Evolutionary conservation across 345 rosid genomes (phyloP).

Genomic region (Citrus sp.): DNA sequence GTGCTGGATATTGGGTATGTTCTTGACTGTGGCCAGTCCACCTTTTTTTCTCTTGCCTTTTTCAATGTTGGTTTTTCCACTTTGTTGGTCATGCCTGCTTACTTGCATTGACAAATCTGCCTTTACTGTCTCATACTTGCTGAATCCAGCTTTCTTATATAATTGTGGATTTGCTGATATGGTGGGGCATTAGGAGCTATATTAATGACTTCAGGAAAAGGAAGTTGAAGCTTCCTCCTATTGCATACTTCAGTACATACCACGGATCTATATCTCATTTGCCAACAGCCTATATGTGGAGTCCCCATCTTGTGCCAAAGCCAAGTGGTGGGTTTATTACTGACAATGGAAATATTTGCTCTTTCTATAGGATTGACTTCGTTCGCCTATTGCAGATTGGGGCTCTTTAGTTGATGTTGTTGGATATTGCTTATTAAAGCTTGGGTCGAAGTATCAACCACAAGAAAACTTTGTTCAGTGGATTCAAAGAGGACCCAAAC

Average conservation of each 20-base stretch:
- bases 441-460: conserved; percentile 78
- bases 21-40: background rate
- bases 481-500: conserved; percentile 74
- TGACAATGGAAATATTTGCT: conserved; percentile 1
- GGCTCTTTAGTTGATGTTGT: conserved; percentile 90
- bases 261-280: conserved; percentile 92
- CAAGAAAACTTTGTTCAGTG: conserved; percentile 62
- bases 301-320: conserved; percentile 94
- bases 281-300: conserved; percentile 99
- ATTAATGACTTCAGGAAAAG: conserved; percentile 90
- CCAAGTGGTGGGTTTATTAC: conserved; percentile 63
- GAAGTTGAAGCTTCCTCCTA: conserved; percentile 80
- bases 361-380: conserved; percentile 12
- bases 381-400: conserved; percentile 70
- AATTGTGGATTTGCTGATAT: conserved; percentile 88
- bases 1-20: conserved; percentile 96
- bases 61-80: background rate
- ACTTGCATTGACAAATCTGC: background rate
- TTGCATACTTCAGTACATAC: conserved; percentile 94
- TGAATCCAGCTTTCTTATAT: conserved; percentile 78
- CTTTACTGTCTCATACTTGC: background rate
- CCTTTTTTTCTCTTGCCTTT: background rate
- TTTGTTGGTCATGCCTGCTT: background rate
- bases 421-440: conserved; percentile 91
- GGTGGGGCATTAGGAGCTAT: conserved; percentile 96